Evolutionary conservation across 106 monocot genomes (phyloP).

Genomic region (Allium sativum): DNA sequence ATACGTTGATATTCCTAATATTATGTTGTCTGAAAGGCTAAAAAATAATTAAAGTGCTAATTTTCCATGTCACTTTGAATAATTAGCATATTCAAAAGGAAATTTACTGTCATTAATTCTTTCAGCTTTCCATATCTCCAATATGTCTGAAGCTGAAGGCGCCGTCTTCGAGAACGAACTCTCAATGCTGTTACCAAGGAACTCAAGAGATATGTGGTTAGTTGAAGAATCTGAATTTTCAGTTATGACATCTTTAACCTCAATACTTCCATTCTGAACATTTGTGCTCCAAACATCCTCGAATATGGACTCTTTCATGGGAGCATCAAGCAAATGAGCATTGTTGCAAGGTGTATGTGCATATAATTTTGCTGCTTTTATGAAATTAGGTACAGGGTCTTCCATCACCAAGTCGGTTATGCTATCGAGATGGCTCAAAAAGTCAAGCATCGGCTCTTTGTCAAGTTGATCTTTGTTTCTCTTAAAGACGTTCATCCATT

Average conservation of each 20-base stretch:
- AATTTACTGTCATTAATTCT: slow-evolving; percentile 38
- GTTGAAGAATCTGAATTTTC: slow-evolving; percentile 10
- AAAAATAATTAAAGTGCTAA: no score
- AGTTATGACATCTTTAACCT: background rate
- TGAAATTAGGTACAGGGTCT: slow-evolving; percentile 42
- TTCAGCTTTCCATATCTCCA: slow-evolving; percentile 58
- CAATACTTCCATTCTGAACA: background rate
- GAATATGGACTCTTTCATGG: background rate
- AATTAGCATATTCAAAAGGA: slow-evolving; percentile 2
- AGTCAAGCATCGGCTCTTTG: slow-evolving; percentile 18
- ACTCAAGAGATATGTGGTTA: slow-evolving; percentile 26
- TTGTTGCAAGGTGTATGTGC: slow-evolving; percentile 2
- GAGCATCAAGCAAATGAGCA: background rate
- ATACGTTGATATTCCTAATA: no score
- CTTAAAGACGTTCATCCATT: slow-evolving; percentile 50
- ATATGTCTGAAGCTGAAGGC: slow-evolving; percentile 68
- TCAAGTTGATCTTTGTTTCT: slow-evolving; percentile 28
- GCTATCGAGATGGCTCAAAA: slow-evolving; percentile 29
- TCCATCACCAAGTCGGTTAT: slow-evolving; percentile 30
- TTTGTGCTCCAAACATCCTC: no score
- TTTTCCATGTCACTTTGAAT: no score
- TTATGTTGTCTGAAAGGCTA: no score
- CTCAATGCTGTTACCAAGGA: slow-evolving; percentile 16
- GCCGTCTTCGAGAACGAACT: slow-evolving; percentile 14
- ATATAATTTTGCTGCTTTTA: slow-evolving; percentile 37